A percentile compares a stretch with the other conserved stretches of the same genome.
Conservation (phyloP, 2,329 filamentous ascomycete species). For the Verticillium isaacii region DNA sequence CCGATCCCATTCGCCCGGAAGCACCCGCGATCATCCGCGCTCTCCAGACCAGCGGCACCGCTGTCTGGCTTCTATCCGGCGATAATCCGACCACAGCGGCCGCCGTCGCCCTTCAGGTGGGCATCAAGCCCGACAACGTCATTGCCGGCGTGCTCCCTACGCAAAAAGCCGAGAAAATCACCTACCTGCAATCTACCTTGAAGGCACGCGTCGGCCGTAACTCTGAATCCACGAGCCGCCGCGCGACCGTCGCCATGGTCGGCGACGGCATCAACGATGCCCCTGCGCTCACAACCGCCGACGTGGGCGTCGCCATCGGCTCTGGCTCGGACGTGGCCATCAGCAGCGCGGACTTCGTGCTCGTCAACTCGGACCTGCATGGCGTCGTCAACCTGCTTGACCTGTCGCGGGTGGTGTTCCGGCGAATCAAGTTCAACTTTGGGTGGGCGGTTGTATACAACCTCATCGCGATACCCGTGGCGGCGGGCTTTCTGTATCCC, state of each 20-base stretch:
- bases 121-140: constrained; percentile 69
- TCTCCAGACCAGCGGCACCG: constrained; percentile 60
- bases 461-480: constrained; percentile 69
- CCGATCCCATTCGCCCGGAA: constrained; percentile 76
- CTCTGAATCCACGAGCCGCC: constrained; percentile 22
- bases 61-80: constrained; percentile 89
- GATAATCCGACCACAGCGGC: constrained; percentile 80
- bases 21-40: constrained; percentile 59
- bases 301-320: constrained; percentile 80
- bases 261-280: constrained; percentile 89
- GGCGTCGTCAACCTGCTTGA: constrained; percentile 69
- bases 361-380: constrained; percentile 66
- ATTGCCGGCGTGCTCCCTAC: constrained; percentile 83
- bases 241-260: constrained; percentile 70
- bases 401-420: constrained; percentile 68
- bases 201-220: constrained; percentile 24
- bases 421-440: constrained; percentile 80
- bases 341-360: constrained; percentile 74
- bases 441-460: constrained; percentile 84
- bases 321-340: constrained; percentile 82
- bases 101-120: constrained; percentile 73
- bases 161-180: constrained; percentile 72
- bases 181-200: constrained; percentile 52
- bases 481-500: constrained; percentile 72
- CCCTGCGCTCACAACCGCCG: constrained; percentile 74